Conservation (phyloP, 1,284 basidiomycete species). For the Wolfiporia cocos region DNA sequence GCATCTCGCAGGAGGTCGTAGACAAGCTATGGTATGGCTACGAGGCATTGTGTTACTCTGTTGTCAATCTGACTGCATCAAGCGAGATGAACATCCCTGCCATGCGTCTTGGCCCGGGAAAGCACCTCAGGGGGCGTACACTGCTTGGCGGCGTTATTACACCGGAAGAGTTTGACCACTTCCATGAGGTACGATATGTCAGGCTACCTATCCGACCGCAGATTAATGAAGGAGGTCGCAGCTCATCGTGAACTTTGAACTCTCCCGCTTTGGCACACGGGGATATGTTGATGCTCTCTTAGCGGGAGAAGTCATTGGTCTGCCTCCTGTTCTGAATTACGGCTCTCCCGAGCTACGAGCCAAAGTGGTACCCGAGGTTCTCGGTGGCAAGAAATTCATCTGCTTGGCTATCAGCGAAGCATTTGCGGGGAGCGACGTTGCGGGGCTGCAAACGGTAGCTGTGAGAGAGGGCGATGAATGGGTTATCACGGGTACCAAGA, state of each 20-base stretch:
- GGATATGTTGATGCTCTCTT: conserved; percentile 82
- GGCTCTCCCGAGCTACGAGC: conserved; percentile 72
- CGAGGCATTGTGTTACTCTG: background rate
- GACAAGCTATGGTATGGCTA: conserved; percentile 60
- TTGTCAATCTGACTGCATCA: background rate
- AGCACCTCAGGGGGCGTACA: conserved; percentile 82
- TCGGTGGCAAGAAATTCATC: conserved; percentile 80
- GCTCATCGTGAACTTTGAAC: conserved; percentile 84
- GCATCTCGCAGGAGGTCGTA: conserved; percentile 67
- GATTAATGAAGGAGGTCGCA: conserved; percentile 24
- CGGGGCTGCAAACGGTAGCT: conserved; percentile 81
- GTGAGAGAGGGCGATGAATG: conserved; percentile 78
- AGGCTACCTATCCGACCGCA: background rate
- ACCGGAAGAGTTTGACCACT: conserved; percentile 87
- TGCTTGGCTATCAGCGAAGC: conserved; percentile 73
- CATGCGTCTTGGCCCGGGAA: conserved; percentile 90
- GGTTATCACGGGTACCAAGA: conserved; percentile 88
- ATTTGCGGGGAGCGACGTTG: conserved; percentile 92
- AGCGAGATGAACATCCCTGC: conserved; percentile 77
- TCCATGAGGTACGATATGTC: conserved; percentile 50
- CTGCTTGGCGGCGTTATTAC: conserved; percentile 83
- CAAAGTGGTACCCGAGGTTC: conserved; percentile 58
- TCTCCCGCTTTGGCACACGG: conserved; percentile 77
- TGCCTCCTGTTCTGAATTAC: conserved; percentile 86
- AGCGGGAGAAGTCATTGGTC: conserved; percentile 78